phyloP scores from a whole-genome alignment of 495 filamentous ascomycete genomes.

The Podospora anserina region DNA sequence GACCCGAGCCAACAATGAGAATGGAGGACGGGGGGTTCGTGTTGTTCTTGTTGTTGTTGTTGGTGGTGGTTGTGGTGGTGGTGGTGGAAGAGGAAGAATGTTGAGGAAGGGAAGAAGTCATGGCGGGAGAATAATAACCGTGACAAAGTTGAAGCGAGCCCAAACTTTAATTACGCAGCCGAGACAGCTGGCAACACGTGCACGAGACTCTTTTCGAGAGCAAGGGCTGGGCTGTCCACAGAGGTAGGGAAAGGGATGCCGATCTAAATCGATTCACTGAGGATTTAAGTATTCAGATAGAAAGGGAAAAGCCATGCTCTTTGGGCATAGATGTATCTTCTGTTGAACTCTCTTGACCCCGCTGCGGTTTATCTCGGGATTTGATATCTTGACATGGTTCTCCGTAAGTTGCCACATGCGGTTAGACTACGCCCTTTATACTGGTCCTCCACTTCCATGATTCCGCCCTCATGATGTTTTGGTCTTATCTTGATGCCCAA shows the following conservation, averaged over 20 bases:
- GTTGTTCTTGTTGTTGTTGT: slow-evolving; percentile 17
- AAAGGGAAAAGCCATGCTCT: neutral
- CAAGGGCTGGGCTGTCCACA: neutral
- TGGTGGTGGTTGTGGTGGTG: neutral
- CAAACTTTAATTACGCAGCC: neutral
- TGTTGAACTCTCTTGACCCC: neutral
- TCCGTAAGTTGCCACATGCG: neutral
- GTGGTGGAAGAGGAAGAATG: slow-evolving; percentile 20
- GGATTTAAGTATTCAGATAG: neutral
- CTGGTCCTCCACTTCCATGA: neutral
- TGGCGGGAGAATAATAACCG: slow-evolving; percentile 7
- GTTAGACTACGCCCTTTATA: neutral
- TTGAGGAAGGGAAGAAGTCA: slow-evolving; percentile 7
- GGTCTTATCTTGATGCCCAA: neutral
- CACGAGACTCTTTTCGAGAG: neutral
- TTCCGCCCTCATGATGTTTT: neutral
- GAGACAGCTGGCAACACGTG: neutral
- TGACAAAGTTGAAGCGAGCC: neutral
- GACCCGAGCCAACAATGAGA: slow-evolving; percentile 72
- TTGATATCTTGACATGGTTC: neutral
- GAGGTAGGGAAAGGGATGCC: neutral
- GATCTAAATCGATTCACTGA: neutral
- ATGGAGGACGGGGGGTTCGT: slow-evolving; percentile 49
- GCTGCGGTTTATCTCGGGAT: neutral
- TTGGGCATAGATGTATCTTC: neutral